Evolutionary conservation across 2,329 filamentous ascomycete species (phyloP), one percentile per base, ranked within the genome.

Genomic region (Neonectria coccinea): DNA sequence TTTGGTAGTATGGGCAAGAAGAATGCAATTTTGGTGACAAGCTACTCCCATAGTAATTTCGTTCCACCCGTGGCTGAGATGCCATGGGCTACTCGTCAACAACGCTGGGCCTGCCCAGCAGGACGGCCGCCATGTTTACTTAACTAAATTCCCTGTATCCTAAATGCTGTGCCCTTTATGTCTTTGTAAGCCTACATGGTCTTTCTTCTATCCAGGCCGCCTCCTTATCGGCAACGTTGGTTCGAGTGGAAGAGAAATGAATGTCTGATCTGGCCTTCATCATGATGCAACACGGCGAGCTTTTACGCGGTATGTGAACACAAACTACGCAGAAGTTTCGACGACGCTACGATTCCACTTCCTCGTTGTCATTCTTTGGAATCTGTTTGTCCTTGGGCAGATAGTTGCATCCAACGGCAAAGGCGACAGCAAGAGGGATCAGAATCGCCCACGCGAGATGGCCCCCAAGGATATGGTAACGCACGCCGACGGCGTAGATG

Each of bases 401-500:
- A 62, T 72, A 75, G 5, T 56, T 64, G 5, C 76, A 65, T 3
- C 51, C 70, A 2, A 77, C 31, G 1, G 58, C 60, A 47, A 79
- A 75, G 0, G 70, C 70, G 16, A 67, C 66, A 5, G 78, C 71
- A 27, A 79, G 61, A 1, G 75, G 75, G 1, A 78, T 73, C 2
- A 80, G 71, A 20, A 80, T 67, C 6, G 70, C 70, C 77, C 77
- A 80, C 1, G 72, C 77, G 2, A 80, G 64, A 67, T 94, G 88
- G 0, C 92, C 92, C 42, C 83, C 76, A 0, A 91, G 71, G 59
- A 90, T 84, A 66, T 90, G 86, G 14, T 85, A 83, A 44, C 85
- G 83, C 3, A 89, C 88, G 1, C 92, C 90, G 1, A 88, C 71
- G 0, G 92, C 92, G 68, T 88, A 95, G 4, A 95, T 71, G 55